These are phyloP conservation scores for Talaromyces sp. DNA, from an alignment of 2,329 filamentous ascomycete species.

Conservation along the genomic window DNA sequence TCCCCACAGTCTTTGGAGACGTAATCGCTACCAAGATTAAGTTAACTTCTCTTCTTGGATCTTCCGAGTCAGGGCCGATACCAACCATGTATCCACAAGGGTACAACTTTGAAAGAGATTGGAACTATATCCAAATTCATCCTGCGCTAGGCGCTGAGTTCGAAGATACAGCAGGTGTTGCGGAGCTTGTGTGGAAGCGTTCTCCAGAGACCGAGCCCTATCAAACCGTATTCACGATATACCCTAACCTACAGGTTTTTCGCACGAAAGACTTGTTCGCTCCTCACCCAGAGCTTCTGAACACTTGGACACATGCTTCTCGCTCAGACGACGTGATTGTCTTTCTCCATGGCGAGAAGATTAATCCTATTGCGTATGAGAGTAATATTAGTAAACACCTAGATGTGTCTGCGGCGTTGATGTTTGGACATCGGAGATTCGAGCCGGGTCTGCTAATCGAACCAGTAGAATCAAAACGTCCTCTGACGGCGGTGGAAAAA, in stretches of 20 bases:
- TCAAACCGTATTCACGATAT: constrained; percentile 2
- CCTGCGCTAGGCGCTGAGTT: neutral
- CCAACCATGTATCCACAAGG: constrained; percentile 1
- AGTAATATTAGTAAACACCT: neutral
- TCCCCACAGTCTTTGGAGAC: neutral
- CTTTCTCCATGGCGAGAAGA: constrained; percentile 4
- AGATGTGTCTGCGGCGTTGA: neutral
- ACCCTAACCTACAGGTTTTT: neutral
- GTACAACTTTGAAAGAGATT: constrained; percentile 4
- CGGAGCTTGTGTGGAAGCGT: constrained; percentile 4
- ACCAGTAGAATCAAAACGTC: neutral
- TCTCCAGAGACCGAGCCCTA: neutral
- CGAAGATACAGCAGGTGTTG: neutral
- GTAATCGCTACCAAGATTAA: neutral
- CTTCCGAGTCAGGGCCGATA: neutral
- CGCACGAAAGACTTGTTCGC: constrained; percentile 4
- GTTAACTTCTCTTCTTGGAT: neutral
- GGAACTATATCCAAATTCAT: constrained; percentile 6
- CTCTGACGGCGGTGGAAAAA: neutral
- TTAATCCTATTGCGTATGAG: neutral
- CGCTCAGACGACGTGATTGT: constrained; percentile 6
- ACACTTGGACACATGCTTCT: neutral
- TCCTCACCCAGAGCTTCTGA: neutral
- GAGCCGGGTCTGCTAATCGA: neutral
- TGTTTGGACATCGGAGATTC: constrained; percentile 4